Percentiles rank a stretch among this genome's conserved stretches.
Conservation (phyloP, 371 early-diverging fungal genomes). For the Amoeboaphelidium protococcarum region DNA sequence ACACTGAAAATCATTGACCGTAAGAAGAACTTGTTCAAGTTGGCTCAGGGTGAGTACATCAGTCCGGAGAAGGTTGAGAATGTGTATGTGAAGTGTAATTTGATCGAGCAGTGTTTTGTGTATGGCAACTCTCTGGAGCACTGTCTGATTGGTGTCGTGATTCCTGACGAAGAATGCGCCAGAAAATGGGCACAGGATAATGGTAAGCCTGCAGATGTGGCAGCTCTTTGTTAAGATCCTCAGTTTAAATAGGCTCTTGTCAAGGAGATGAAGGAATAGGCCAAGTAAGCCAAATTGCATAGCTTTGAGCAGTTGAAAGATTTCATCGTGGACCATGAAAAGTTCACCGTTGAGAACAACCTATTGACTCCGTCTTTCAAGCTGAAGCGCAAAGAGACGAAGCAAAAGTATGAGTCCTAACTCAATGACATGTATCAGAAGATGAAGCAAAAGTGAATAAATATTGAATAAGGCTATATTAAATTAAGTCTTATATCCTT, state of each 20-base stretch:
- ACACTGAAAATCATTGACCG: slow-evolving; percentile 1
- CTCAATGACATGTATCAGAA: neutral
- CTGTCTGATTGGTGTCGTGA: slow-evolving; percentile 1
- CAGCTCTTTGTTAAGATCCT: neutral
- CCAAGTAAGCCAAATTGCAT: slow-evolving; percentile 1
- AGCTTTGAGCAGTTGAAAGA: slow-evolving; percentile 1
- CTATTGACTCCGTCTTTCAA: slow-evolving; percentile 2
- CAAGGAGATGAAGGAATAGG: neutral
- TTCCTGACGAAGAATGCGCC: neutral
- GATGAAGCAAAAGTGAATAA: no score
- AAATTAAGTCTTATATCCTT: no score
- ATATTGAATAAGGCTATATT: no score
- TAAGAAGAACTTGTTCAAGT: slow-evolving; percentile 13
- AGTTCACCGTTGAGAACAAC: slow-evolving; percentile 1
- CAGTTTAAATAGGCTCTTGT: neutral
- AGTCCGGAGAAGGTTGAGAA: slow-evolving; percentile 19
- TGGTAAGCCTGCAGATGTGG: neutral
- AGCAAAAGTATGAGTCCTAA: neutral
- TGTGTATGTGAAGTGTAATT: neutral
- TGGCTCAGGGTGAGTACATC: slow-evolving; percentile 20
- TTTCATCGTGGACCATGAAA: neutral
- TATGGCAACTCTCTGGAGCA: slow-evolving; percentile 1
- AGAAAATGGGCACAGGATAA: neutral
- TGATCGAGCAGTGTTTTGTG: slow-evolving; percentile 1
- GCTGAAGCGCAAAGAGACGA: neutral